Evolutionary conservation across 2,329 filamentous ascomycete species (phyloP), one percentile per base, ranked within the genome.

Genomic region (Sclerotinia subarctica): DNA sequence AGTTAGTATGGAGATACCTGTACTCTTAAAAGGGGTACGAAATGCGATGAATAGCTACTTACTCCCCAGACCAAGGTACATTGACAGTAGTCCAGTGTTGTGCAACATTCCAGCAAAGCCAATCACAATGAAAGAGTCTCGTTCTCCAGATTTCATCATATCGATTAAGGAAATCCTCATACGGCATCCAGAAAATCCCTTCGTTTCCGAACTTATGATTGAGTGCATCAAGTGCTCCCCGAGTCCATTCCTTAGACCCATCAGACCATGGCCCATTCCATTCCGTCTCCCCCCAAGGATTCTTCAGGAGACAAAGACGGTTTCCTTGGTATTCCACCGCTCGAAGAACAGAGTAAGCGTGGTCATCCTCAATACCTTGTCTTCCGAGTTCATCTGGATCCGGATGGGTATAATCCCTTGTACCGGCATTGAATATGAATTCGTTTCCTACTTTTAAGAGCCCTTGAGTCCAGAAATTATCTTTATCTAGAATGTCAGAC

Each of bases 401-500:
- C 5, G 68, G 66, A 38, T 66, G 60, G 10, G 63, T 51, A 26
- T 68, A 71, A 24, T 51, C 56, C 26, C 64, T 58, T 13, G 59
- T 67, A 0, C 82, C 84, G 72, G 88, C 90, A 29, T 47, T 59
- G 72, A 92, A 91, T 13, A 92, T 80, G 74, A 95, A 95, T 64
- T 92, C 88, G 64, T 92, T 81, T 76, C 96, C 95, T 66, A 93
- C 91, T 70, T 89, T 88, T 78, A 88, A 86, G 44, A 96, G 83
- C 76, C 94, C 91, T 51, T 94, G 87, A 1, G 84, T 86, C 93
- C 93, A 96, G 76, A 96, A 94, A 21, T 86, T 85, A 59, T 96
- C 89, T 70, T 90, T 89, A 75, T 94, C 88, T 11, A 92, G 82
- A 47, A 93, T 90, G 71, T 92, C 89, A 1, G 86, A 86, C 0